Conservation (phyloP, 495 filamentous ascomycete species). For the Neohortaea acidophila region DNA sequence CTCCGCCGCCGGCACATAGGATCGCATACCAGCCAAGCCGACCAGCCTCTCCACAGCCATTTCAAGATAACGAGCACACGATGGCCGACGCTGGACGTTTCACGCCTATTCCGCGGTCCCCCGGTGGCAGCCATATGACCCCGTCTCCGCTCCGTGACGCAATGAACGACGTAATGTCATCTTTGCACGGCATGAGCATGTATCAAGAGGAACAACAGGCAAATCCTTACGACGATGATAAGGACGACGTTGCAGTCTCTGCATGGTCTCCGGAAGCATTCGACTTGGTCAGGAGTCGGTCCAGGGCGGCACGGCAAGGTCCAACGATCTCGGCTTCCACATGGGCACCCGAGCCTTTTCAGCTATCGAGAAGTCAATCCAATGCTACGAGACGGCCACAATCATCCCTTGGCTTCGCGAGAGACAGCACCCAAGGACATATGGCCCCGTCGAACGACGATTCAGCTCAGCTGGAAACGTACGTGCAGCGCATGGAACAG, state of each 20-base stretch:
- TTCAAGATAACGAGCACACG: constrained; percentile 7
- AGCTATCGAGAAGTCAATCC: too few relatives aligned
- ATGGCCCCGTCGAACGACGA: constrained; percentile 32
- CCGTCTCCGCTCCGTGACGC: constrained; percentile 84
- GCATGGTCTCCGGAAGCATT: constrained; percentile 91
- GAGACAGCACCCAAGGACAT: background rate
- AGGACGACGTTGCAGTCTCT: constrained; percentile 36
- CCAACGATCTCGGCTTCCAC: too few relatives aligned
- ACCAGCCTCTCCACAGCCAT: constrained; percentile 22
- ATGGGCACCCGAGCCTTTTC: too few relatives aligned
- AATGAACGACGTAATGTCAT: constrained; percentile 98
- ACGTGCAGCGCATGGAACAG: constrained; percentile 78
- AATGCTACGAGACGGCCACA: too few relatives aligned
- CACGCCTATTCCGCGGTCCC: constrained; percentile 49
- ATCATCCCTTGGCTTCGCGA: constrained; percentile 14
- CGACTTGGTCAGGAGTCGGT: constrained; percentile 36
- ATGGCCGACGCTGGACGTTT: constrained; percentile 26
- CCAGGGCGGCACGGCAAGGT: constrained; percentile 7
- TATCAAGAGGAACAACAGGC: constrained; percentile 30
- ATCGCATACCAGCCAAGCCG: constrained; percentile 24
- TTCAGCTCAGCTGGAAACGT: constrained; percentile 61
- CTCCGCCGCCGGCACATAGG: constrained; percentile 29
- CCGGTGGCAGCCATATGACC: constrained; percentile 46
- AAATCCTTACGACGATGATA: constrained; percentile 31
- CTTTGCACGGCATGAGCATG: constrained; percentile 74